phyloP scores from a whole-genome alignment of 306 rosid genomes.

The Acmispon strigosus region DNA sequence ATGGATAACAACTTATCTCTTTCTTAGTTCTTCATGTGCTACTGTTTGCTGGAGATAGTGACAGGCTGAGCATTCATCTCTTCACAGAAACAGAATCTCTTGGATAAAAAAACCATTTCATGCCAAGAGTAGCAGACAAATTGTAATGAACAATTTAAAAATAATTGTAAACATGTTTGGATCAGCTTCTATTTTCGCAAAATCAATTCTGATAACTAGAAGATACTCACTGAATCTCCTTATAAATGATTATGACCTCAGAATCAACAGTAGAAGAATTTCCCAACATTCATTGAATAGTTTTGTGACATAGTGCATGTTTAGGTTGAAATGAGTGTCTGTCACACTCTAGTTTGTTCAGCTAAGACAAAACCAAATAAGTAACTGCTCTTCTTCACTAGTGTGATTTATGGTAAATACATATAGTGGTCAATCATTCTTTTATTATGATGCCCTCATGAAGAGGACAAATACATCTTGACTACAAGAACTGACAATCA shows the following conservation, averaged over 20 bases:
- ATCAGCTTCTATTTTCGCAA: no score
- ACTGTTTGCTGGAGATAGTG: constrained; percentile 10
- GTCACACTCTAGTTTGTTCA: not conserved
- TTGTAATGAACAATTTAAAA: not conserved
- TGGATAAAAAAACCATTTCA: not conserved
- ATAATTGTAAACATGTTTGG: not conserved
- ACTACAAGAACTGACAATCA: not conserved
- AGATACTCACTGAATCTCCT: no score
- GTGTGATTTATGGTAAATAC: not conserved
- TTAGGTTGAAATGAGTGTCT: not conserved
- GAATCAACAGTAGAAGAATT: no score
- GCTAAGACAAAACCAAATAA: not conserved
- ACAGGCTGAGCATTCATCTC: constrained; percentile 20
- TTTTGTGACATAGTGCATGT: not conserved
- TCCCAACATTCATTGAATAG: no score
- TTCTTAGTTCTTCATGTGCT: constrained; percentile 23
- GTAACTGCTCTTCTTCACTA: not conserved
- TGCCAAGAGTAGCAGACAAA: not conserved
- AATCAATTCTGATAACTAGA: no score
- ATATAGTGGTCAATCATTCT: not conserved
- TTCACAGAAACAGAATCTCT: constrained; percentile 13
- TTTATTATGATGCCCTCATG: constrained; percentile 8
- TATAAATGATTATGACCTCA: no score
- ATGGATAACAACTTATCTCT: constrained; percentile 14
- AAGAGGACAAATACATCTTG: constrained; percentile 14